These are phyloP conservation scores for Astrocystis sublimbata DNA, from an alignment of 495 filamentous ascomycete species.

Conservation along the genomic window DNA sequence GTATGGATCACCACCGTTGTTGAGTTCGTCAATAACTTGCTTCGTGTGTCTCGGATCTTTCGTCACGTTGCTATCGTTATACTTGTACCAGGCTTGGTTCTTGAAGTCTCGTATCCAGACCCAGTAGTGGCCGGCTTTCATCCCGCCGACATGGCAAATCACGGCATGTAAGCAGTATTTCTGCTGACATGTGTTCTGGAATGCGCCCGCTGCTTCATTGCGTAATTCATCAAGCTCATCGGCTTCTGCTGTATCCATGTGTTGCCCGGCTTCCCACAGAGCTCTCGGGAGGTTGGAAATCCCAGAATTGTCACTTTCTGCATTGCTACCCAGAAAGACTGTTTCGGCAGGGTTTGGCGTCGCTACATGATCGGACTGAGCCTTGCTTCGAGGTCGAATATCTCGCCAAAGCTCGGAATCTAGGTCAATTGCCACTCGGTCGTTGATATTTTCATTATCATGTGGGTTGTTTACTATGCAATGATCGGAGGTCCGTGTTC, in stretches of 20 bases:
- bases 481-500: not conserved
- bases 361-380: not conserved
- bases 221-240: constrained; percentile 14
- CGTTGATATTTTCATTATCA: not conserved
- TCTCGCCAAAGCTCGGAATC: constrained; percentile 10
- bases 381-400: constrained; percentile 4
- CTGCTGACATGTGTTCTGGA: constrained; percentile 54
- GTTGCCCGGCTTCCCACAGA: constrained; percentile 15
- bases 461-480: not conserved
- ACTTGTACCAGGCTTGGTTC: constrained; percentile 80
- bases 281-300: constrained; percentile 13
- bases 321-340: not conserved
- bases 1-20: constrained; percentile 72
- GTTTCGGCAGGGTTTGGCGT: not conserved
- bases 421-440: constrained; percentile 5
- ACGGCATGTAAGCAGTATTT: constrained; percentile 88
- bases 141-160: constrained; percentile 78
- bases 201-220: constrained; percentile 38
- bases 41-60: constrained; percentile 52
- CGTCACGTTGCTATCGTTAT: constrained; percentile 85
- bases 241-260: constrained; percentile 16
- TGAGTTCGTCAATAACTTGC: constrained; percentile 65
- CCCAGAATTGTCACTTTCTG: not conserved
- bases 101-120: constrained; percentile 93
- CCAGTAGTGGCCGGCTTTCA: constrained; percentile 84